phyloP scores from a whole-genome alignment of 2,329 filamentous ascomycete genomes.

The Pyrenochaeta sp. region DNA sequence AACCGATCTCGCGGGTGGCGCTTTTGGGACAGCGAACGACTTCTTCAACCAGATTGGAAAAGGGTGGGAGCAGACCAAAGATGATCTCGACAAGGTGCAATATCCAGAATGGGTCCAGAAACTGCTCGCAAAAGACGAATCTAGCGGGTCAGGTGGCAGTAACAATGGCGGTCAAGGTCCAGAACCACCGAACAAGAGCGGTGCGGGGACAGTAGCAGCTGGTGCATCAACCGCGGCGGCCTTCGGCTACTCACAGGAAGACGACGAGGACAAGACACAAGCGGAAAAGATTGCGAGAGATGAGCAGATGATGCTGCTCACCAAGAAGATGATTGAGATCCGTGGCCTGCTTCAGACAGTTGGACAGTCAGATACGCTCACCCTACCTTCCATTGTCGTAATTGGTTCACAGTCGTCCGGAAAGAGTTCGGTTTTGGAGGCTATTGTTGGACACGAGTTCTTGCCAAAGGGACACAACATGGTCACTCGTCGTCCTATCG shows the following conservation, averaged over 20 bases:
- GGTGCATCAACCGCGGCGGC: conserved; percentile 76
- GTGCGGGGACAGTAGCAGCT: conserved; percentile 65
- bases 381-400: conserved; percentile 96
- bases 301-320: conserved; percentile 99
- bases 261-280: conserved; percentile 70
- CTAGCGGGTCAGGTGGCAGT: conserved; percentile 48
- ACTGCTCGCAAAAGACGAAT: conserved; percentile 60
- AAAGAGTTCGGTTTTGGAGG: conserved; percentile 95
- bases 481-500: conserved; percentile 95
- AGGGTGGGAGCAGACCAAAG: conserved; percentile 85
- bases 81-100: conserved; percentile 75
- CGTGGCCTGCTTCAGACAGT: conserved; percentile 88
- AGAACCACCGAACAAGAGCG: conserved; percentile 61
- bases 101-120: conserved; percentile 79
- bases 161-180: conserved; percentile 51
- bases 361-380: conserved; percentile 87
- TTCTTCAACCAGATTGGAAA: conserved; percentile 79
- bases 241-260: conserved; percentile 77
- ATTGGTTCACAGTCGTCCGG: conserved; percentile 98
- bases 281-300: conserved; percentile 77
- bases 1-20: conserved; percentile 69
- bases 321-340: conserved; percentile 99
- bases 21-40: conserved; percentile 76
- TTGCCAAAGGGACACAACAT: conserved; percentile 98
- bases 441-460: conserved; percentile 97